phyloP scores from a whole-genome alignment of 2,329 filamentous ascomycete genomes.

The Neofusicoccum cordaticola region DNA sequence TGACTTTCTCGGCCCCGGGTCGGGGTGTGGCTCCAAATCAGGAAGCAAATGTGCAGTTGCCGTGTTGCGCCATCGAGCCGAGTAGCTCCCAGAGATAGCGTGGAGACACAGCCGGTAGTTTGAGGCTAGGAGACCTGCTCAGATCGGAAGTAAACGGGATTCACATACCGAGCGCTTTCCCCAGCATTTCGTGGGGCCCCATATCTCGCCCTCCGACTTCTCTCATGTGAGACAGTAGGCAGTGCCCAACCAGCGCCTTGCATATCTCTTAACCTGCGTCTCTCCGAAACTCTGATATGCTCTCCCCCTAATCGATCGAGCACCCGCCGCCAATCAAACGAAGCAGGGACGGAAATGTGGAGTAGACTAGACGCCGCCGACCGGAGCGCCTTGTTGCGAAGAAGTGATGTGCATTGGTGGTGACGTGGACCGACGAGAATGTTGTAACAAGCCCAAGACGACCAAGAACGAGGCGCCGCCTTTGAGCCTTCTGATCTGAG shows the following conservation, averaged over 20 bases:
- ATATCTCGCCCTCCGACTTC: background rate
- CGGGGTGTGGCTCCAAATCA: background rate
- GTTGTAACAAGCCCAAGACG: background rate
- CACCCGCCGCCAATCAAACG: background rate
- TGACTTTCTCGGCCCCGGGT: background rate
- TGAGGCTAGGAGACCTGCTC: too few relatives aligned
- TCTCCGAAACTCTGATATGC: background rate
- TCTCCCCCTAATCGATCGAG: background rate
- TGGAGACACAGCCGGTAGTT: background rate
- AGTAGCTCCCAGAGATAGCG: background rate
- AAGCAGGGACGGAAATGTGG: background rate
- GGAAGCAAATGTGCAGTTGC: background rate
- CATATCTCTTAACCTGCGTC: background rate
- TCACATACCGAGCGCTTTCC: too few relatives aligned
- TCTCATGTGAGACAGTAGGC: background rate
- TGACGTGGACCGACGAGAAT: background rate
- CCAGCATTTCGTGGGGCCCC: background rate
- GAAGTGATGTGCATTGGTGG: background rate
- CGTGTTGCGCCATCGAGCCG: too few relatives aligned
- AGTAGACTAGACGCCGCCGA: background rate
- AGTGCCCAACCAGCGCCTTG: background rate
- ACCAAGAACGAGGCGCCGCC: background rate
- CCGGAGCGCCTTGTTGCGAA: background rate
- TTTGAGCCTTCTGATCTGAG: background rate
- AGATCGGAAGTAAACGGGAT: too few relatives aligned